These are phyloP conservation scores for Ophiostoma pallidulum DNA, from an alignment of 2,329 filamentous ascomycete species.

Conservation along the genomic window DNA sequence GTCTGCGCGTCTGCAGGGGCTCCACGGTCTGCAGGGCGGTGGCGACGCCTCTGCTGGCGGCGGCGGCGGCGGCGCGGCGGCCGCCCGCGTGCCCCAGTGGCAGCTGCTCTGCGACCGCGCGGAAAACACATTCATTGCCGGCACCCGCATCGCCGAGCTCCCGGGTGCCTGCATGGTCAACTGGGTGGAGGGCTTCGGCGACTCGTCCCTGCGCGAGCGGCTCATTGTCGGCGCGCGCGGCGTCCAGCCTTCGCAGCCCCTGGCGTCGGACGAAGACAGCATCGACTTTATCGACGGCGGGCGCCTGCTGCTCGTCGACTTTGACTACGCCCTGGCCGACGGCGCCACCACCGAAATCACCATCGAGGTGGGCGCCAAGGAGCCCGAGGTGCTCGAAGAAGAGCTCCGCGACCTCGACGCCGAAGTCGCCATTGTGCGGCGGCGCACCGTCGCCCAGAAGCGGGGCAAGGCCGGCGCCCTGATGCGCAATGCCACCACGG, in stretches of 20 bases:
- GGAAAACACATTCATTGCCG: slow-evolving; percentile 61
- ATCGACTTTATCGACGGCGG: slow-evolving; percentile 72
- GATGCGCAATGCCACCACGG: slow-evolving; percentile 40
- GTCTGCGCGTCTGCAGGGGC: slow-evolving; percentile 28
- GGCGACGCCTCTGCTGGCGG: slow-evolving; percentile 26
- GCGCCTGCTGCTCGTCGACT: slow-evolving; percentile 63
- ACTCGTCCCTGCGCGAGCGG: slow-evolving; percentile 40
- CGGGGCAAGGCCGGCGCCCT: slow-evolving; percentile 39
- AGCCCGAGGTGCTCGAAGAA: slow-evolving; percentile 62
- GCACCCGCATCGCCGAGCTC: slow-evolving; percentile 55
- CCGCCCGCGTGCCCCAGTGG: slow-evolving; percentile 50
- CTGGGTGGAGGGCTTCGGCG: slow-evolving; percentile 55
- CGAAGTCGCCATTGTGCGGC: slow-evolving; percentile 69
- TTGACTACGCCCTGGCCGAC: slow-evolving; percentile 51
- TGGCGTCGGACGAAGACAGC: slow-evolving; percentile 56
- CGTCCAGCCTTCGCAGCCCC: slow-evolving; percentile 46
- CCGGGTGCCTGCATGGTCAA: slow-evolving; percentile 58
- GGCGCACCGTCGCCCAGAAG: slow-evolving; percentile 60
- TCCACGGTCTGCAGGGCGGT: background rate
- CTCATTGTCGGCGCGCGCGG: slow-evolving; percentile 66
- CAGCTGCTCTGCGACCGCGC: slow-evolving; percentile 58
- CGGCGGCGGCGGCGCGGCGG: slow-evolving; percentile 23
- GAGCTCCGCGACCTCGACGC: slow-evolving; percentile 64
- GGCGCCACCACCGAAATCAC: slow-evolving; percentile 49
- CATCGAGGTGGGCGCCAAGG: slow-evolving; percentile 64